Evolutionary conservation across 164 flowering plant genomes (phyloP), one percentile per base, ranked within the genome.

Genomic region (Vitis cinerea): DNA sequence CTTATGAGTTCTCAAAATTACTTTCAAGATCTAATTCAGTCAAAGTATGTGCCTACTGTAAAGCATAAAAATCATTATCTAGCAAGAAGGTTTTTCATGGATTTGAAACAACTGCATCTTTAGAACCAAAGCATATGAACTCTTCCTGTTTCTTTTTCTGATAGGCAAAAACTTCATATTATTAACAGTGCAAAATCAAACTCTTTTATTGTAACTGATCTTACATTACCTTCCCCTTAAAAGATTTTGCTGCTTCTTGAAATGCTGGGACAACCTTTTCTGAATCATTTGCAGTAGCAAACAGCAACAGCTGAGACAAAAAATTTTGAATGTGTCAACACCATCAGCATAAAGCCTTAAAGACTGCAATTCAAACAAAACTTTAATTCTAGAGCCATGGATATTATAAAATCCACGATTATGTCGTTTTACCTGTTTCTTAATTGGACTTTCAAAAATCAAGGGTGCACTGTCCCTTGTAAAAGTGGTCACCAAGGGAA

Each of bases 141-240:
- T 37, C 4, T 37, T 37, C 4, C 44, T 37, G 4, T 37, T 37
- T 37, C 44, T 37, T 3, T 37, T 2, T 37, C 44, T 37, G 44
- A 37, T 3, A 0, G 44, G 44, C 44, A 37, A 37, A 37, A 37
- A 37, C 4, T 37, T 6, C 4, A 3, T 6, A 37, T 37, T 37
- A 37, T 37, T 3, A 37, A 37, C 44, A 37, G 44, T 37, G 44
- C 44, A 37, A 4, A 37, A 37, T 37, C 44, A 37, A 37, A 37
- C 44, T 37, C 44, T 37, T 37, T 37, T 37, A 6, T 37, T 37
- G 9, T 2, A 3, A 52, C 7, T 27, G 27, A 48, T 30, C 17
- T 49, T 48, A 17, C 0, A 69, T 61, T 81, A 95, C 99, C 97
- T 93, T 90, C 78, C 97, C 98, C 84, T 95, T 95, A 78, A 95